Percentiles rank a stretch among this genome's conserved stretches.
Conservation (phyloP, 306 rosid species). For the Astragalus membranaceus region DNA sequence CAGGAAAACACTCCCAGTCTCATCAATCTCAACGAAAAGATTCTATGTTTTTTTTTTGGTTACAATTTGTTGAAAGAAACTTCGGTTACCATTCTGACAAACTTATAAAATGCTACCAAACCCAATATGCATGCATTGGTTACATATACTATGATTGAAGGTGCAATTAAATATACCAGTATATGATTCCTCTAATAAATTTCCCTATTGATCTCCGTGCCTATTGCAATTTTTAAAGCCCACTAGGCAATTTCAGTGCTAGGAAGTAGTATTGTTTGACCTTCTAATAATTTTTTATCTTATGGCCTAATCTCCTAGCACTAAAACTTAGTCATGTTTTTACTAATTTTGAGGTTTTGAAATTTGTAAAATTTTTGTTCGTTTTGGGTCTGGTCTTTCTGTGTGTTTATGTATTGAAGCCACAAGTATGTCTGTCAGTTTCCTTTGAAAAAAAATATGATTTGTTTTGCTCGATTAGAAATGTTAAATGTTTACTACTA, state of each 20-base stretch:
- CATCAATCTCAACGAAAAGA: constrained; percentile 33
- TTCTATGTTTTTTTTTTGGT: constrained; percentile 19
- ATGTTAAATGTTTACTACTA: not conserved
- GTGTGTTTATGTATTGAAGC: constrained; percentile 20
- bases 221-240: constrained; percentile 10
- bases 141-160: constrained; percentile 10
- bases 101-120: constrained; percentile 16
- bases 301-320: constrained; percentile 24
- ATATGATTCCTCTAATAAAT: constrained; percentile 1
- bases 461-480: constrained; percentile 28
- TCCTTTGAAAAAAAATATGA: constrained; percentile 16
- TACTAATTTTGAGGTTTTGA: constrained; percentile 51
- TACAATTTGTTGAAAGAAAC: constrained; percentile 27
- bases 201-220: constrained; percentile 24
- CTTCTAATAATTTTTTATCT: constrained; percentile 12
- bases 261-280: not conserved
- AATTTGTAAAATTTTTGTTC: constrained; percentile 41
- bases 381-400: constrained; percentile 11
- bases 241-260: not conserved
- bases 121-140: constrained; percentile 34
- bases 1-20: constrained; percentile 3
- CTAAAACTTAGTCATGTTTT: constrained; percentile 1
- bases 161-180: not conserved
- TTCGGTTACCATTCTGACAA: constrained; percentile 30
- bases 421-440: constrained; percentile 77